Percentiles rank a stretch among this genome's conserved stretches.
Conservation (phyloP, 306 rosid species). For the Medicago ruthenica region DNA sequence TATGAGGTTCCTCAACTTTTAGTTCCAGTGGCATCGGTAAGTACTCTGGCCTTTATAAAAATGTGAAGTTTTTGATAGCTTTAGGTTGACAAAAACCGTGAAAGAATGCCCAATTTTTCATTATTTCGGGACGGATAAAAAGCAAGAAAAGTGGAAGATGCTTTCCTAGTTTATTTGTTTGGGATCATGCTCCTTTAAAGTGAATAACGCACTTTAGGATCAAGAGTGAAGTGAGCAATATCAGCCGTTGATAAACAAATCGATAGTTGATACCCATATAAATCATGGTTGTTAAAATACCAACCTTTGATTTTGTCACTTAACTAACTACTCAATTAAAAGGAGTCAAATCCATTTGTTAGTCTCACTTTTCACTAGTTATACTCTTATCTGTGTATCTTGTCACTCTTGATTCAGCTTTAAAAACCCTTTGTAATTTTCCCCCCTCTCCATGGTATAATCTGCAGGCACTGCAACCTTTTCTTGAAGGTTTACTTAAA, state of each 20-base stretch:
- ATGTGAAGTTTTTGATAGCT: background rate
- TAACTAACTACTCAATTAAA: background rate
- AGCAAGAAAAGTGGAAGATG: background rate
- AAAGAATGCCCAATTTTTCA: background rate
- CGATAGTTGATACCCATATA: too few species aligned
- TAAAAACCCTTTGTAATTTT: conserved; percentile 36
- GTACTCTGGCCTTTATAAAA: conserved; percentile 39
- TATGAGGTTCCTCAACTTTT: conserved; percentile 92
- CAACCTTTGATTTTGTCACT: background rate
- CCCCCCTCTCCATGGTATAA: conserved; percentile 19
- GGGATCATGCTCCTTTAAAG: background rate
- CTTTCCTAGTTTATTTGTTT: conserved; percentile 14
- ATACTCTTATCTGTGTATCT: background rate
- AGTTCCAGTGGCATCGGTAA: conserved; percentile 91
- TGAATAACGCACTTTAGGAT: background rate
- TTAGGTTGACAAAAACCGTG: conserved; percentile 17
- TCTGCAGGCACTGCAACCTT: conserved; percentile 85
- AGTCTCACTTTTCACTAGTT: conserved; percentile 28
- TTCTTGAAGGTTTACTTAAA: conserved; percentile 76
- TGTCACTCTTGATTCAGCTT: conserved; percentile 18
- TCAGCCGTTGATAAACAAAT: background rate
- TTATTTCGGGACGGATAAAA: conserved; percentile 3
- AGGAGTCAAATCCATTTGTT: background rate
- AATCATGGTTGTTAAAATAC: background rate
- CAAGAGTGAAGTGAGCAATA: background rate